phyloP scores from a whole-genome alignment of 2,329 filamentous ascomycete genomes.

The Mycosphaerella sp. region DNA sequence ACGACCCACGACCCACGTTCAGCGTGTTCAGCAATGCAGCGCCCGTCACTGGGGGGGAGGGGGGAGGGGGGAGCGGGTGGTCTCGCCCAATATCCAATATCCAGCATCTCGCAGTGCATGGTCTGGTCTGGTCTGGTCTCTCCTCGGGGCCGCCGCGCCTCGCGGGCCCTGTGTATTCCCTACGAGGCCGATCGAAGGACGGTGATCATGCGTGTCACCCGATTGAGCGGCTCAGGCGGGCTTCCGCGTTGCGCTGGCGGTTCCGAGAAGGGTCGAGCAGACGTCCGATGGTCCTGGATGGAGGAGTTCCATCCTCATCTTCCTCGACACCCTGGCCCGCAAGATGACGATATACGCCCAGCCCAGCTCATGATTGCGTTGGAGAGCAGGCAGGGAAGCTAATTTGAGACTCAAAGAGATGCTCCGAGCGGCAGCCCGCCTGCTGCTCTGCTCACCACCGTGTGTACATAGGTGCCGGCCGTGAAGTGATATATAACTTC shows the following conservation, averaged over 20 bases:
- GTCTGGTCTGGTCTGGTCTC: background rate
- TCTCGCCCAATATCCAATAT: background rate
- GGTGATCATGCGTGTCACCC: conserved; percentile 9
- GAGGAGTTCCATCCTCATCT: conserved; percentile 7
- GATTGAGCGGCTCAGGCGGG: conserved; percentile 7
- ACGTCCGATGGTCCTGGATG: conserved; percentile 12
- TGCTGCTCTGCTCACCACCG: no score
- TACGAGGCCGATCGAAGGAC: background rate
- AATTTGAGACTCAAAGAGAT: conserved; percentile 21
- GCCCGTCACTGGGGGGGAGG: no score
- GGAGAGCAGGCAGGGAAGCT: conserved; percentile 5
- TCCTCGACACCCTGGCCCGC: conserved; percentile 7
- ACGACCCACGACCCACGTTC: background rate
- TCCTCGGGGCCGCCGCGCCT: background rate
- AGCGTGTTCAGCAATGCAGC: conserved; percentile 9
- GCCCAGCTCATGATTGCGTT: conserved; percentile 12
- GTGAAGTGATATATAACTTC: conserved; percentile 19
- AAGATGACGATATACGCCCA: conserved; percentile 11
- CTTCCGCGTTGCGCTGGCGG: conserved; percentile 6
- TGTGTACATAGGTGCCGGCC: background rate
- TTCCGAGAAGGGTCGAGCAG: conserved; percentile 9
- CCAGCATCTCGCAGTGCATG: conserved; percentile 1
- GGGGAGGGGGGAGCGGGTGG: background rate
- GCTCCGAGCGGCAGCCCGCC: conserved; percentile 1
- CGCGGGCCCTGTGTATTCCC: background rate